Conservation (phyloP, 1,284 basidiomycete genomes). For the Takashimella tepidaria region DNA sequence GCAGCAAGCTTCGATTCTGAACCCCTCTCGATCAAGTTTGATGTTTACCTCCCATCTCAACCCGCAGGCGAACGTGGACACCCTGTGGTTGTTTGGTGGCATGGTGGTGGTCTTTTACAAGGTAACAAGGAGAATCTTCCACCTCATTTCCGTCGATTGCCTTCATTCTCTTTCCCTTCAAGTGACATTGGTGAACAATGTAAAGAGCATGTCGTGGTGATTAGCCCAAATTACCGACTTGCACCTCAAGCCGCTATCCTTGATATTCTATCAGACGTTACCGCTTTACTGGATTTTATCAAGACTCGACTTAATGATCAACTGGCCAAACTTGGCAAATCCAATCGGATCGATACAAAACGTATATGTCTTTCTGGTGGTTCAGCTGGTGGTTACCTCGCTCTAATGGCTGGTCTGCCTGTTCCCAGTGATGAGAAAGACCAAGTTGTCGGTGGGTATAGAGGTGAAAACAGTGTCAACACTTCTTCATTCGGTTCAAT, state of each 20-base stretch:
- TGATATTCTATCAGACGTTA: conserved; percentile 40
- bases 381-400: conserved; percentile 43
- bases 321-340: conserved; percentile 26
- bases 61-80: conserved; percentile 14
- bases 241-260: conserved; percentile 42
- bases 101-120: conserved; percentile 44
- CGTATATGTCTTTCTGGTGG: conserved; percentile 42
- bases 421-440: conserved; percentile 24
- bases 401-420: conserved; percentile 37
- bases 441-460: conserved; percentile 38
- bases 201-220: conserved; percentile 31
- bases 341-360: conserved; percentile 28
- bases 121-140: conserved; percentile 48
- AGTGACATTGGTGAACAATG: neutral
- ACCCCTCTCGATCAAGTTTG: conserved; percentile 38
- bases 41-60: conserved; percentile 37
- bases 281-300: conserved; percentile 28
- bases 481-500: neutral
- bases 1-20: conserved; percentile 43
- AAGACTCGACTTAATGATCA: conserved; percentile 31
- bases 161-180: conserved; percentile 14
- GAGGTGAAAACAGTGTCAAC: conserved; percentile 8
- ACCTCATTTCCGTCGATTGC: conserved; percentile 41
- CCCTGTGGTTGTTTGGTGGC: conserved; percentile 44
- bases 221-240: conserved; percentile 42